Evolutionary conservation across 108 stramenopile species (phyloP), one percentile per base, ranked within the genome.

Genomic region (Cylindrotheca closterium): DNA sequence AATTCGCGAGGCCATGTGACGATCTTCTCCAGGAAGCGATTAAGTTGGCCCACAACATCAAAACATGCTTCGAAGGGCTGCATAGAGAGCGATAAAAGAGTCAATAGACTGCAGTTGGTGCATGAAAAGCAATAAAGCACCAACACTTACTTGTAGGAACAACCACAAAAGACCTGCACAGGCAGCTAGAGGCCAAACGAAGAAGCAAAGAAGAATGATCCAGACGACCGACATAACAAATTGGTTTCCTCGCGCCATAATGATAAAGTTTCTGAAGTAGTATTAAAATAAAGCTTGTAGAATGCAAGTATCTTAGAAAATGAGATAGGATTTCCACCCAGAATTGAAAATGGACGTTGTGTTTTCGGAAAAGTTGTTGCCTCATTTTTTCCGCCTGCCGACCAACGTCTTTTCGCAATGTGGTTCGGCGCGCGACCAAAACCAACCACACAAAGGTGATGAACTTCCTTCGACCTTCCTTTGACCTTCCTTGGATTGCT

Each of bases 11-110:
- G 76, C 76, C 76, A 74, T 28, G 73, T 71, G 1, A 74, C 65
- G 22, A 58, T 58, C 31, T 55, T 26, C 51, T 72, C 74, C 2
- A 76, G 15, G 21, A 61, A 73, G 1, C 1, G 27, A 68, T 58
- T 71, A 3, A 61, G 22, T 8, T 46, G 30, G 18, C 34, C 31
- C 23, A 68, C 58, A 22, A 65, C 62, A 24, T 46, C 30, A 60
- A 75, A 79, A 45, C 55, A 60, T 2, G 68, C 58, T 51, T 73
- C 79, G 62, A 79, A 79, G n/a, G 77, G 77, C 74, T 74, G 67
- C n/a, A 17, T 58, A 27, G 1, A 42, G 24, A 30, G 37, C 2
- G 34, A 42, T 17, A 61, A 33, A 29, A 5, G 55, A 45, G 21
- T 18, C 27, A 12, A 55, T 15, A 25, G 51, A 26, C 3, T 18